Base-by-base conservation (phyloP, 2,329 filamentous ascomycete genomes). In the Monosporascus sp. region DNA sequence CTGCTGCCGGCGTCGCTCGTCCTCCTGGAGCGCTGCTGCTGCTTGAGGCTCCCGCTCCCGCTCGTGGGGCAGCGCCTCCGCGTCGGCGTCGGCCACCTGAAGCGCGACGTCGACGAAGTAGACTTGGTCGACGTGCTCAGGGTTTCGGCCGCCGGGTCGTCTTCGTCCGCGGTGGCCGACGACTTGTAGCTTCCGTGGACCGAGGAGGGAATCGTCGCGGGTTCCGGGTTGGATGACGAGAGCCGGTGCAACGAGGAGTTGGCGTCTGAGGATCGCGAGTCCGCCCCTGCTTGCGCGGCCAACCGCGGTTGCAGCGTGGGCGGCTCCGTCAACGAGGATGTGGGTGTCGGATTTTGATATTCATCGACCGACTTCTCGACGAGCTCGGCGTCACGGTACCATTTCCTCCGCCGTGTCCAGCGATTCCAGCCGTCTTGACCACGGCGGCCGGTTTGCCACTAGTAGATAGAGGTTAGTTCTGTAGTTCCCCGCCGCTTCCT, bases 341-440 rank as follows among this genome's bases (percentile, higher is more conserved):
- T 69, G 44, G 74, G 71, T 52, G 73, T 64, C 15, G 73, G 65
- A 55, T 77, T 74, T 1, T 34, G 45, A 3, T 61, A 53, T 1
- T 66, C 62, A 3, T 57, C 65, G 5, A 67, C 67, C 20, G 74
- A 71, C 9, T 86, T 74, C 66, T 99, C 94, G 36, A 97, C 90
- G 3, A 99, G 81, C 72, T 99, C 94, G 9, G 94, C 94, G 66
- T 97, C 94, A 39, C 94, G 88, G 66, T 90, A 94, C 94, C 94
- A 99, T 72, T 97, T 97, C 57, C 94, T 78, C 22, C 94, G 84
- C 15, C 94, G 83, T 0, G 94, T 99, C 79, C 96, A 99, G 52
- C 90, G 85, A 41, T 89, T 89, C 94, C 94, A 99, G 50, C 92
- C 90, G 63, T 99, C 94, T 67, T 83, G 80, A 3, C 89, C 90